Conservation (phyloP, 2,329 filamentous ascomycete genomes). For the Fonsecaea erecta region DNA sequence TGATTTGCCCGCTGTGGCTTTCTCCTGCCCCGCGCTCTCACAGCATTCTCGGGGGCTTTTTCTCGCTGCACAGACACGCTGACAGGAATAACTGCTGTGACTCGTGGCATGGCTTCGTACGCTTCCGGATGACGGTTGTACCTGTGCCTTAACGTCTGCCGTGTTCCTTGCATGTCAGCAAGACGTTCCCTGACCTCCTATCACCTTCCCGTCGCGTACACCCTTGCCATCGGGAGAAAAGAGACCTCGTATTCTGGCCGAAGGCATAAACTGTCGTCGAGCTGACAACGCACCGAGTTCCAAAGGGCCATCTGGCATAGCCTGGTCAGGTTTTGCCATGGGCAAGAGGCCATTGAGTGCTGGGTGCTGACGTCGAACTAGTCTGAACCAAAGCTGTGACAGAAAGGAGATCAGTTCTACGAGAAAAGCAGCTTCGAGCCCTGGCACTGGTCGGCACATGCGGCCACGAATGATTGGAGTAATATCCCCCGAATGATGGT, state of each 20-base stretch:
- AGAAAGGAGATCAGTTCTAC: constrained; percentile 1
- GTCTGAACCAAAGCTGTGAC: constrained; percentile 10
- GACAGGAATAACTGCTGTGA: constrained; percentile 16
- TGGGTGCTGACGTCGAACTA: not conserved
- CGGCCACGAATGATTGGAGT: constrained; percentile 20
- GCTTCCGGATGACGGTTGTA: constrained; percentile 3
- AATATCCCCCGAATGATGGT: constrained; percentile 17
- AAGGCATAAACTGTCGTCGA: not conserved
- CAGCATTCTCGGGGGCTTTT: constrained; percentile 16
- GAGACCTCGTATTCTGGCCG: constrained; percentile 2
- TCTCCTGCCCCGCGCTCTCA: constrained; percentile 13
- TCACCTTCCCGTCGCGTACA: constrained; percentile 14
- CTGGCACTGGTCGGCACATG: constrained; percentile 21
- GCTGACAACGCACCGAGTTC: not conserved
- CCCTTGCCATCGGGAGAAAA: constrained; percentile 12
- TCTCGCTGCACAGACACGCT: constrained; percentile 12
- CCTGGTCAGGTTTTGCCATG: not conserved
- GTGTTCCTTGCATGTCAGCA: constrained; percentile 33
- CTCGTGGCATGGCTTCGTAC: constrained; percentile 12
- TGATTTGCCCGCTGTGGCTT: constrained; percentile 11
- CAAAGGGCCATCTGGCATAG: constrained; percentile 4
- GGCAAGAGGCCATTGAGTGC: not conserved
- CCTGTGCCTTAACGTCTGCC: constrained; percentile 22
- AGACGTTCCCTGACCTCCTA: constrained; percentile 20
- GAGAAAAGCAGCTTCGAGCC: constrained; percentile 6